Percentiles rank a stretch among this genome's conserved stretches.
Evolutionary conservation across 371 early-diverging fungal genomes (phyloP).

Genomic region (Nematocida sp.): DNA sequence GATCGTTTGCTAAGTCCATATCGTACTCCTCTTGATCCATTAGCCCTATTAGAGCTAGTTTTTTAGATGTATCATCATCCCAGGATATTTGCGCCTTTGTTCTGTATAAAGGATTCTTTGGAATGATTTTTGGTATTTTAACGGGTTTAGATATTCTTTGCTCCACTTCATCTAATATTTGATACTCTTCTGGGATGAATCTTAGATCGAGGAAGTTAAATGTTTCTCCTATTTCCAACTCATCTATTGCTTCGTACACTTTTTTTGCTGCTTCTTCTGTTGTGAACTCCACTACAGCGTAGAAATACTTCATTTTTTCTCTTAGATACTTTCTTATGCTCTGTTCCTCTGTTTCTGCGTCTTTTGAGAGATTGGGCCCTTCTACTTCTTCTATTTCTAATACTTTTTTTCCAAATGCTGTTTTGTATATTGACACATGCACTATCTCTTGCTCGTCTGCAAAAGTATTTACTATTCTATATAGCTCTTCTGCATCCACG

Average conservation of each 20-base stretch:
- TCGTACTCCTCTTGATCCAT: slow-evolving; percentile 26
- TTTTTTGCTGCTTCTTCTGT: slow-evolving; percentile 74
- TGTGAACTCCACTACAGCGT: slow-evolving; percentile 84
- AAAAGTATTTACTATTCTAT: slow-evolving; percentile 77
- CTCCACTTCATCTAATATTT: slow-evolving; percentile 71
- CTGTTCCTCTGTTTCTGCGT: slow-evolving; percentile 75
- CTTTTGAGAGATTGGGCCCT: slow-evolving; percentile 76
- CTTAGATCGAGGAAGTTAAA: slow-evolving; percentile 86
- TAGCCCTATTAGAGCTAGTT: slow-evolving; percentile 28
- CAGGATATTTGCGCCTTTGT: slow-evolving; percentile 84
- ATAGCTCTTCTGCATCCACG: slow-evolving; percentile 76
- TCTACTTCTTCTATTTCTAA: slow-evolving; percentile 72
- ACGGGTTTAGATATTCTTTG: neutral
- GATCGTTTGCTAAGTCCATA: slow-evolving; percentile 22
- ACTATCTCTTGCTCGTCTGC: slow-evolving; percentile 74
- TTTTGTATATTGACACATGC: slow-evolving; percentile 78
- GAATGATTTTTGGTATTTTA: slow-evolving; percentile 68
- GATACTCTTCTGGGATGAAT: slow-evolving; percentile 85
- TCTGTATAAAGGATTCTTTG: slow-evolving; percentile 80
- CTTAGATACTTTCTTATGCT: slow-evolving; percentile 82
- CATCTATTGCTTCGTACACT: slow-evolving; percentile 79
- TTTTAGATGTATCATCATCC: slow-evolving; percentile 73
- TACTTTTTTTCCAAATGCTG: slow-evolving; percentile 85
- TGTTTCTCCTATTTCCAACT: slow-evolving; percentile 81
- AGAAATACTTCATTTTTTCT: slow-evolving; percentile 81